Base-by-base conservation (phyloP, 1,139 yeast genomes). In the Tardiomyces blankii region DNA sequence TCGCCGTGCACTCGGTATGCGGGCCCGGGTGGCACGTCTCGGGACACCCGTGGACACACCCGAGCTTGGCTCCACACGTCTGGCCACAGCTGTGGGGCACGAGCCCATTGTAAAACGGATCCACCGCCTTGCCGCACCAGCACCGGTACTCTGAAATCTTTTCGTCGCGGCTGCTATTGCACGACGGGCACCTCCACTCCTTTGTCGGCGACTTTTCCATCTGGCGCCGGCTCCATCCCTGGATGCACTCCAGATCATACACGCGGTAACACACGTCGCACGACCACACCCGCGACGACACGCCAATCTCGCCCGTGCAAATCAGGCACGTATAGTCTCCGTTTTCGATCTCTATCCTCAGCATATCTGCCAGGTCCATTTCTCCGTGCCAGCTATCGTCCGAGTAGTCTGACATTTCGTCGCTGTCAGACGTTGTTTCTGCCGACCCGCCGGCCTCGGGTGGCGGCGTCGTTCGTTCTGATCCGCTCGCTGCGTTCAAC, bases 11-110 rank as follows among this genome's bases (percentile, higher is more conserved):
- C 41, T 70, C 70, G 0, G 87, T 81, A 62, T 89, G 96, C 2
- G 88, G 83, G 0, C 96, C 97, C 1, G 96, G 91, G 60, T 88
- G 97, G 60, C 97, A 88, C 18, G 74, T 72, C 9, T 78, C 66
- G 2, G 85, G 66, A 60, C 97, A 88, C 3, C 78, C 75, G 60
- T 88, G 97, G 1, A 80, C 74, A 62, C 95, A 86, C 18, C 66
- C 66, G 47, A 81, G 67, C 44, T 70, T 67, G 18, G 67, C 67
- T 45, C 74, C 74, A 66, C 96, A 88, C 0, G 87, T 72, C 62
- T 83, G 88, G 5, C 96, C 96, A 70, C 97, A 89, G 48, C 93
- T 81, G 55, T 88, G 93, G 0, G 96, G 96, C 49, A 76, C 21
- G 46, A 80, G 64, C 13, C 73, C 68, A 54, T 82, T 80, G 3